These are phyloP conservation scores for Fusarium dlaminii DNA, from an alignment of 2,329 filamentous ascomycete species.

Conservation along the genomic window DNA sequence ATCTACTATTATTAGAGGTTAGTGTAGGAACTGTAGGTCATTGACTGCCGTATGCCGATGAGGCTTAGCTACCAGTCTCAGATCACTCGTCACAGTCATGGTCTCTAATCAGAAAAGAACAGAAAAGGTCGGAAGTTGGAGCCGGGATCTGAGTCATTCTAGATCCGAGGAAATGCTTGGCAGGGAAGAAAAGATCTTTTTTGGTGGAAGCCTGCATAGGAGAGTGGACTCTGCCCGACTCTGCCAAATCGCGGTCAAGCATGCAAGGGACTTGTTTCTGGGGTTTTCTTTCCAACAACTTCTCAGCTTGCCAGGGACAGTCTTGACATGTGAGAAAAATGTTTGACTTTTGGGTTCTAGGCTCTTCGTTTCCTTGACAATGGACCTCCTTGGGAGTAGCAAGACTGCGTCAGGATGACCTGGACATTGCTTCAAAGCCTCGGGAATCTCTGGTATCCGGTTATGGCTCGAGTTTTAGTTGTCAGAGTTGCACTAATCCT, in stretches of 20 bases:
- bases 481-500: constrained; percentile 30
- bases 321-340: not conserved
- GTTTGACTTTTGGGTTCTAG: constrained; percentile 16
- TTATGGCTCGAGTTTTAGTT: constrained; percentile 6
- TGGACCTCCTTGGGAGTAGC: not conserved
- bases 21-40: not conserved
- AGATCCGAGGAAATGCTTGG: constrained; percentile 16
- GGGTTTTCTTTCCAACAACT: not conserved
- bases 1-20: not conserved
- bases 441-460: constrained; percentile 6
- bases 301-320: constrained; percentile 7
- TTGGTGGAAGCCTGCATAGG: not conserved
- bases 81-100: not conserved
- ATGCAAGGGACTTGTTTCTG: constrained; percentile 13
- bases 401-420: not conserved
- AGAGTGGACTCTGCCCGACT: not conserved
- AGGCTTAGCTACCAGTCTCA: constrained; percentile 10
- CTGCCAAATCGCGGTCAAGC: constrained; percentile 23
- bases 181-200: constrained; percentile 12
- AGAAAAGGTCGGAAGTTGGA: not conserved
- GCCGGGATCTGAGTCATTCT: constrained; percentile 22
- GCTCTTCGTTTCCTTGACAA: not conserved
- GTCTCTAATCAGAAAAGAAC: not conserved
- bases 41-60: constrained; percentile 8
- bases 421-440: not conserved